Evolutionary conservation across 2,329 filamentous ascomycete genomes (phyloP).

Genomic region (Xylaria sp.): DNA sequence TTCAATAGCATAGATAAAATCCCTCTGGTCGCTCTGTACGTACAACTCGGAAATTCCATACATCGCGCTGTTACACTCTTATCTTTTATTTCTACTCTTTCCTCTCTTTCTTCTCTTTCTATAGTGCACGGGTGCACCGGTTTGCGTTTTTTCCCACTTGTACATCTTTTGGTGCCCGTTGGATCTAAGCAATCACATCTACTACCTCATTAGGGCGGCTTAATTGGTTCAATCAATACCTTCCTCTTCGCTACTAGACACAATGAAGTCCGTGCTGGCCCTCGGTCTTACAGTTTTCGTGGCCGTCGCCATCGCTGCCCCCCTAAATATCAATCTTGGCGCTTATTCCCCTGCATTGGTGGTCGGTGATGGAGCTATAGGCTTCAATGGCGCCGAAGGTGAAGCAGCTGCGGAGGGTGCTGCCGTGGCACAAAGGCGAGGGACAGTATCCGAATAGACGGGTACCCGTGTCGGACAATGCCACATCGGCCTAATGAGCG

Average conservation of each 20-base stretch:
- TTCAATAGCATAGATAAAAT: conserved; percentile 12
- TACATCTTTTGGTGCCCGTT: conserved; percentile 32
- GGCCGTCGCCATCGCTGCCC: conserved; percentile 45
- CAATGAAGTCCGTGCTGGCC: conserved; percentile 44
- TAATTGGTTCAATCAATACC: no score
- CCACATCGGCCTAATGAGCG: neutral
- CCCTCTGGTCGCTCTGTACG: conserved; percentile 17
- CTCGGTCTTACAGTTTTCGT: conserved; percentile 46
- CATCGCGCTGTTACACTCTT: neutral
- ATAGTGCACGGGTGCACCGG: conserved; percentile 44
- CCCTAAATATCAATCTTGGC: conserved; percentile 51
- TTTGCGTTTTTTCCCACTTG: conserved; percentile 32
- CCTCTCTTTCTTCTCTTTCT: neutral
- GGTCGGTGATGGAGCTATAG: conserved; percentile 58
- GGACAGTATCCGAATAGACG: neutral
- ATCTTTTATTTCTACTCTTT: neutral
- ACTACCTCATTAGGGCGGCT: neutral
- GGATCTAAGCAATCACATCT: neutral
- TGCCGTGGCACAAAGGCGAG: conserved; percentile 3
- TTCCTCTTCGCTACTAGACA: conserved; percentile 16
- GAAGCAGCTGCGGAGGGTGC: conserved; percentile 37
- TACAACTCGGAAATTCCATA: conserved; percentile 17
- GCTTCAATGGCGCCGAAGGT: conserved; percentile 48
- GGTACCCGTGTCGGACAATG: neutral
- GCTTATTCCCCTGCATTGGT: conserved; percentile 51